A percentile compares a stretch with the other conserved stretches of the same genome.
Conservation (phyloP, 2,329 filamentous ascomycete species). For the Ascochyta pisi region DNA sequence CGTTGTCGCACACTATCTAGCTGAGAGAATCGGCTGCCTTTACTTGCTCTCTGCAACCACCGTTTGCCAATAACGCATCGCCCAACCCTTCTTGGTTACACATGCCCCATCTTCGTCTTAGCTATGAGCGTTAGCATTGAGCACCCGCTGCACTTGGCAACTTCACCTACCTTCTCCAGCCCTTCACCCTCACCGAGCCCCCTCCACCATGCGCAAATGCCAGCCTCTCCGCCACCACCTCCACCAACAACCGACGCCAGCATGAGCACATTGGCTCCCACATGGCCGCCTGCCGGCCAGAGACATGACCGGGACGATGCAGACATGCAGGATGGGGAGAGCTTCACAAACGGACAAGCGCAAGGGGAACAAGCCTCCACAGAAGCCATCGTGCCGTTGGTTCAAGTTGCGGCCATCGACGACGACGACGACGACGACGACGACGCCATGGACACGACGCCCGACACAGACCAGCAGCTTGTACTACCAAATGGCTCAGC, state of each 20-base stretch:
- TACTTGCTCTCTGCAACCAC: background rate
- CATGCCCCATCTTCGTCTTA: constrained; percentile 17
- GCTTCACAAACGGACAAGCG: constrained; percentile 25
- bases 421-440: constrained; percentile 43
- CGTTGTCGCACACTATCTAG: background rate
- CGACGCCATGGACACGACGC: constrained; percentile 51
- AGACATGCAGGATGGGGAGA: constrained; percentile 43
- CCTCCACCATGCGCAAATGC: constrained; percentile 34
- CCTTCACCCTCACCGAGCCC: constrained; percentile 42
- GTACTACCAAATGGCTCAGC: constrained; percentile 34
- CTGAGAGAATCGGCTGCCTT: background rate
- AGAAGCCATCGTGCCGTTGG: constrained; percentile 26
- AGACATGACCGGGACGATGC: constrained; percentile 48
- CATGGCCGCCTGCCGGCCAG: constrained; percentile 41
- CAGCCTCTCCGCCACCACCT: constrained; percentile 36
- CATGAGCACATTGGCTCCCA: constrained; percentile 45
- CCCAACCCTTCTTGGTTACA: constrained; percentile 8
- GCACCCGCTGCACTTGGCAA: constrained; percentile 47
- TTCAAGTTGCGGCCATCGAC: constrained; percentile 40
- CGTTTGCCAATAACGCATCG: background rate
- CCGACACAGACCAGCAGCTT: constrained; percentile 37
- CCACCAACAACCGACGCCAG: constrained; percentile 38
- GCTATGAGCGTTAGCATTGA: constrained; percentile 52
- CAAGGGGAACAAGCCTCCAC: constrained; percentile 1
- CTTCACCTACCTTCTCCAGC: constrained; percentile 43